A percentile compares a stretch with the other conserved stretches of the same genome.
phyloP scores from a whole-genome alignment of 345 rosid species.

The Eucalyptus marginata region DNA sequence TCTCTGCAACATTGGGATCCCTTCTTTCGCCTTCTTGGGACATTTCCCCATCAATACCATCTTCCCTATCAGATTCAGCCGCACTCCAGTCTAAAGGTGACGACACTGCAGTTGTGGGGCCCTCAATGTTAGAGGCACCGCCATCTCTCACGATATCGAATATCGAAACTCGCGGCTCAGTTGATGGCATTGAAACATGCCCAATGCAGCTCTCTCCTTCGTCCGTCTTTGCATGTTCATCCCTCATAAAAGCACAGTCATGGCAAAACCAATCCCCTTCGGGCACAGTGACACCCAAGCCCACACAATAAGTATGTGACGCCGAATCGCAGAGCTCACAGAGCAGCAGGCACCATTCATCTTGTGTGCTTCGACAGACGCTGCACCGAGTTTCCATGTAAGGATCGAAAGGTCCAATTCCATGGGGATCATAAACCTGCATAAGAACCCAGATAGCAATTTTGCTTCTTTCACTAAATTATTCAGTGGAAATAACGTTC shows the following conservation, averaged over 20 bases:
- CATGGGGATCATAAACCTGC: slow-evolving; percentile 25
- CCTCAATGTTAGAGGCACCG: background rate
- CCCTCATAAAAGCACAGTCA: slow-evolving; percentile 36
- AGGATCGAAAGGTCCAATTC: slow-evolving; percentile 25
- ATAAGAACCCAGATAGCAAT: background rate
- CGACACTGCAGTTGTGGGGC: background rate
- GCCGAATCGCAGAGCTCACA: slow-evolving; percentile 57
- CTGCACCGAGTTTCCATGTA: slow-evolving; percentile 22
- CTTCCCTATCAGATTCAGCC: background rate
- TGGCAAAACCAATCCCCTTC: slow-evolving; percentile 65
- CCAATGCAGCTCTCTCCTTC: slow-evolving; percentile 3
- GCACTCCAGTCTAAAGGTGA: background rate
- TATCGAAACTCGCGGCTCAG: slow-evolving; percentile 7
- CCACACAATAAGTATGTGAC: slow-evolving; percentile 48
- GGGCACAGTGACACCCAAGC: slow-evolving; percentile 39
- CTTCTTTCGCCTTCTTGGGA: background rate
- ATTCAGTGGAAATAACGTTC: background rate
- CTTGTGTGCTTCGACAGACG: slow-evolving; percentile 12
- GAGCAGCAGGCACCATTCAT: slow-evolving; percentile 34
- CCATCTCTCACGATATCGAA: slow-evolving; percentile 14
- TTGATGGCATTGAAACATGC: background rate
- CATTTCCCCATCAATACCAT: background rate
- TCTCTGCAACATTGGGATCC: background rate
- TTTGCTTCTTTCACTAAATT: background rate
- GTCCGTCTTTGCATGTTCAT: slow-evolving; percentile 10